These are phyloP conservation scores for Microcera coccophila DNA, from an alignment of 2,329 filamentous ascomycete species.

Conservation along the genomic window DNA sequence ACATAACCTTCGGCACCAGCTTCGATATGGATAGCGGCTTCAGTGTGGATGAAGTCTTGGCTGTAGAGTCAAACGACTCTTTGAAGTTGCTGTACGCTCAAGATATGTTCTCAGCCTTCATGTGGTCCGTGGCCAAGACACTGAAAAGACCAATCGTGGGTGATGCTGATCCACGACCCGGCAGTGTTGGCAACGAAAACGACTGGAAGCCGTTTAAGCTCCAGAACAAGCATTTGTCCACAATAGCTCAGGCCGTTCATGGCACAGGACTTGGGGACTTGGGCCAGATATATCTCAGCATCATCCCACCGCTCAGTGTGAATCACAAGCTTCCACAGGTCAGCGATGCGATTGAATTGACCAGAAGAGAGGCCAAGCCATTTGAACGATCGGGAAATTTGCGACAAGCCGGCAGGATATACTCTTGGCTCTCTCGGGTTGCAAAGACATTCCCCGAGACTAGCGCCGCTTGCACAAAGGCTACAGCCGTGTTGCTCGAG, in stretches of 20 bases:
- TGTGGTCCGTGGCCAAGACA: constrained; percentile 23
- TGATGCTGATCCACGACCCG: not conserved
- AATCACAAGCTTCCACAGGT: too few relatives aligned
- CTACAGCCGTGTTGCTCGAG: too few relatives aligned
- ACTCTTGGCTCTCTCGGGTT: too few relatives aligned
- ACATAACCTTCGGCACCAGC: not conserved
- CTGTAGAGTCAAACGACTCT: constrained; percentile 7
- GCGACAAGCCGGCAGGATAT: too few relatives aligned
- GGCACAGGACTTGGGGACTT: too few relatives aligned
- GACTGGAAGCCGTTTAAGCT: constrained; percentile 18
- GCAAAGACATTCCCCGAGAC: too few relatives aligned
- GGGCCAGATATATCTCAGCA: too few relatives aligned
- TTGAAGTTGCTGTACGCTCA: constrained; percentile 19
- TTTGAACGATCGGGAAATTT: too few relatives aligned
- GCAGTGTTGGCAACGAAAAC: not conserved
- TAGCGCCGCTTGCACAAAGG: too few relatives aligned
- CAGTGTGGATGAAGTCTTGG: constrained; percentile 2
- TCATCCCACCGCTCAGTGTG: too few relatives aligned
- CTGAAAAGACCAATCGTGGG: constrained; percentile 2
- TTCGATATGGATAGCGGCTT: not conserved
- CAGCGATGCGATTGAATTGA: too few relatives aligned
- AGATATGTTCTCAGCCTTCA: constrained; percentile 29
- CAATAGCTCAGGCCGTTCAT: constrained; percentile 20
- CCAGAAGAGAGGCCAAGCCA: too few relatives aligned
- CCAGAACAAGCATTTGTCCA: constrained; percentile 14